Base-by-base conservation (phyloP, 805 yeast genomes). In the Peterozyma xylosa region DNA sequence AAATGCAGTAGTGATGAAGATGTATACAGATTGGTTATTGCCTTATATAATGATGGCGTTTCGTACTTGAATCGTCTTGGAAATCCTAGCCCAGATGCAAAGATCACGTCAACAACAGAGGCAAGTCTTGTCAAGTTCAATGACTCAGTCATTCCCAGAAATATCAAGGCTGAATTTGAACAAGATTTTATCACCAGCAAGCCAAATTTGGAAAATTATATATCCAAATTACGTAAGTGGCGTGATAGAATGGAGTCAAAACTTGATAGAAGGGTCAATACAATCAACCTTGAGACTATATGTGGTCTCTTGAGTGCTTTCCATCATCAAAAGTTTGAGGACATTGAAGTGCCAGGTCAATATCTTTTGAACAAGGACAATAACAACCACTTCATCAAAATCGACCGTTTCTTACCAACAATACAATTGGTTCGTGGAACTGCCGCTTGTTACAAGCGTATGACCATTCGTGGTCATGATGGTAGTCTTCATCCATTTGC, bases 281-380 rank as follows among this genome's bases (percentile, higher is more conserved):
- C 78, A 53, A 85, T 89, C 41, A 85, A 89, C 53, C 64, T 93
- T 49, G 99, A 93, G 63, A 80, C 89, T 45, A 71, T 93, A 49
- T 89, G 97, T 55, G 96, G 98, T 13, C 98, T 91, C 54, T 71
- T 93, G 61, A 84, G 95, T 59, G 96, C 90, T 59, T 93, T 95
- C 78, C 99, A 93, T 64, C 96, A 93, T 60, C 98, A 93, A 61
- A 91, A 89, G 64, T 93, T 93, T 58, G 99, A 93, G 60, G 99
- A 93, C 41, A 87, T 93, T 46, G 99, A 93, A 60, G 81, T 93
- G 46, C 99, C 99, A 0, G 99, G 99, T 1, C 99, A 93, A 59
- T 93, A 93, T 57, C 67, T 90, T 57, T 70, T 88, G 66, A 86
- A 87, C 60, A 85, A 82, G 59, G 98, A 91, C 55, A 88, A 75